These are phyloP conservation scores for Lolium rigidum DNA, from an alignment of 176 grass and related monocot species.

Conservation along the genomic window DNA sequence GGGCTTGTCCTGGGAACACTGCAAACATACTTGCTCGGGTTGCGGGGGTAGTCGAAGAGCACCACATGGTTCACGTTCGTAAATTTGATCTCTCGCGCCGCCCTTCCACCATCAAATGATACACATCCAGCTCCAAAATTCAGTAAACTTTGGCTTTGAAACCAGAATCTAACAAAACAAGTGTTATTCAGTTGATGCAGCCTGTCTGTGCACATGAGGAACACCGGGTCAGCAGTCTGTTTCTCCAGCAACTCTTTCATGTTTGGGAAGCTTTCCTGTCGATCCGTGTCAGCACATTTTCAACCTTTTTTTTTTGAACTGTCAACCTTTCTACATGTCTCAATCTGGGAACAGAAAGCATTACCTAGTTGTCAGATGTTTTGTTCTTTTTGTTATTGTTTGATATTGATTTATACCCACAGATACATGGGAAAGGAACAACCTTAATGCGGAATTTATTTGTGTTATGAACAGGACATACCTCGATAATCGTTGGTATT, in stretches of 20 bases:
- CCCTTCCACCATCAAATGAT: conserved; percentile 63
- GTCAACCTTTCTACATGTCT: conserved; percentile 58
- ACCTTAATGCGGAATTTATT: conserved; percentile 96
- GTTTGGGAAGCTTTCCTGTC: conserved; percentile 68
- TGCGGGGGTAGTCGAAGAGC: conserved; percentile 87
- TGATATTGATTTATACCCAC: neutral
- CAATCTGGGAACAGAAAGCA: conserved; percentile 61
- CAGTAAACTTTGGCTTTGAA: too few relatives aligned
- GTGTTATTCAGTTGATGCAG: neutral
- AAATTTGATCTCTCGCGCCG: conserved; percentile 83
- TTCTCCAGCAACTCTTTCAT: conserved; percentile 74
- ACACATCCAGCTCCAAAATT: neutral
- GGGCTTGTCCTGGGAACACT: conserved; percentile 78
- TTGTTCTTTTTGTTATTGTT: neutral
- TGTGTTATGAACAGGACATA: conserved; percentile 70
- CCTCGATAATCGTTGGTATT: conserved; percentile 63
- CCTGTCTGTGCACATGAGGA: conserved; percentile 89
- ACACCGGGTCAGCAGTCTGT: conserved; percentile 62
- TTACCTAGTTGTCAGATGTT: neutral
- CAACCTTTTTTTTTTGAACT: conserved; percentile 45
- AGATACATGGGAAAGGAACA: neutral
- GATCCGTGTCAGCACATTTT: too few relatives aligned
- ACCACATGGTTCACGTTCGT: conserved; percentile 85
- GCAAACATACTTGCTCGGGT: conserved; percentile 83
- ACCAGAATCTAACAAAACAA: too few relatives aligned